Percentiles rank a stretch among this genome's conserved stretches.
Evolutionary conservation across 2,329 filamentous ascomycete genomes (phyloP).

Genomic region (Fusarium mundagurra): DNA sequence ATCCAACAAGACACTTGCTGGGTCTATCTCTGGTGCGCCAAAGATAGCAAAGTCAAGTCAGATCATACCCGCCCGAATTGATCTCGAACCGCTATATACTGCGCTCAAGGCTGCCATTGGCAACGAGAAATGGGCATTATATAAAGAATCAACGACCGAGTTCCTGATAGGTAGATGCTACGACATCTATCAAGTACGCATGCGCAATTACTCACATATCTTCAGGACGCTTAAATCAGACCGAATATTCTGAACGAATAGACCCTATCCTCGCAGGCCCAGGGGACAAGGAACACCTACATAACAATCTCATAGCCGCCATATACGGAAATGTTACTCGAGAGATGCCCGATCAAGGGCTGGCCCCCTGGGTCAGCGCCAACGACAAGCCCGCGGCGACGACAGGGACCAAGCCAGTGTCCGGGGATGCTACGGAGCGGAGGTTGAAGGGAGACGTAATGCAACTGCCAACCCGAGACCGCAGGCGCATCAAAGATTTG

Average conservation of each 20-base stretch:
- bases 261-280: slow-evolving; percentile 68
- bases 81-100: slow-evolving; percentile 72
- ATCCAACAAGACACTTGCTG: slow-evolving; percentile 65
- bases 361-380: slow-evolving; percentile 76
- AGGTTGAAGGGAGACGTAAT: slow-evolving; percentile 75
- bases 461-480: slow-evolving; percentile 73
- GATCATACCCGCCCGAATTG: slow-evolving; percentile 72
- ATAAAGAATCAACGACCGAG: slow-evolving; percentile 71
- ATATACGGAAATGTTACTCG: slow-evolving; percentile 76
- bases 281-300: slow-evolving; percentile 70
- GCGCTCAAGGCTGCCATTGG: slow-evolving; percentile 68
- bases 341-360: slow-evolving; percentile 73
- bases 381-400: slow-evolving; percentile 72
- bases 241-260: slow-evolving; percentile 67
- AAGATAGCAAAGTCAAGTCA: slow-evolving; percentile 69
- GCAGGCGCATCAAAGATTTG: slow-evolving; percentile 73
- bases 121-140: slow-evolving; percentile 69
- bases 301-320: slow-evolving; percentile 74
- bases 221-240: slow-evolving; percentile 70
- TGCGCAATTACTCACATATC: slow-evolving; percentile 43
- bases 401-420: slow-evolving; percentile 68
- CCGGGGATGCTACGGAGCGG: slow-evolving; percentile 72
- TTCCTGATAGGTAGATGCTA: slow-evolving; percentile 67
- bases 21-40: slow-evolving; percentile 58
- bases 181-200: not conserved